phyloP scores from a whole-genome alignment of 306 rosid genomes.

The Citrullus colocynthis region DNA sequence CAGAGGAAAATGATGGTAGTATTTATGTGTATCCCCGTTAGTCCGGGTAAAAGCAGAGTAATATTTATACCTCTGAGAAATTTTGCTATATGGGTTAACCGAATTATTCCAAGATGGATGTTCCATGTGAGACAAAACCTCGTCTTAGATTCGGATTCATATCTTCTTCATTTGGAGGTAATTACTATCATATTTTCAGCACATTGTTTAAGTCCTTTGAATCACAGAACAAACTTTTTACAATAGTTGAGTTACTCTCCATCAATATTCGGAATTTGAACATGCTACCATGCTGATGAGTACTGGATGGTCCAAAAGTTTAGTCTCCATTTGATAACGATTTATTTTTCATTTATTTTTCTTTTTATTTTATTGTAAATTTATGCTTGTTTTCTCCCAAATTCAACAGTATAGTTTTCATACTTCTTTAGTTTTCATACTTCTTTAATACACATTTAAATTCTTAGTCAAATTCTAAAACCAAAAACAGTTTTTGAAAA shows the following conservation, averaged over 20 bases:
- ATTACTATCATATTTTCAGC: neutral
- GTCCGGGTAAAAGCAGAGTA: slow-evolving; percentile 91
- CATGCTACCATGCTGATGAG: neutral
- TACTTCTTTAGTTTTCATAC: too few species aligned
- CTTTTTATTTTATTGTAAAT: too few species aligned
- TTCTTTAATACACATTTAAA: too few species aligned
- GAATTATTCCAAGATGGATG: slow-evolving; percentile 77
- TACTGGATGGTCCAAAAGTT: neutral
- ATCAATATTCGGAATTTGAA: neutral
- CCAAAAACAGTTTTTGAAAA: too few species aligned
- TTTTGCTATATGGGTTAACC: slow-evolving; percentile 56
- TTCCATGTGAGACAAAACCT: slow-evolving; percentile 78
- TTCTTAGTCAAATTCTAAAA: too few species aligned
- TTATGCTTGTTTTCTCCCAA: too few species aligned
- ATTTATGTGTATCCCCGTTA: slow-evolving; percentile 72
- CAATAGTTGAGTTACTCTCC: neutral
- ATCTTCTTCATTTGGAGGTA: slow-evolving; percentile 93
- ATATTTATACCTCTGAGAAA: slow-evolving; percentile 89
- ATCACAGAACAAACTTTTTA: neutral
- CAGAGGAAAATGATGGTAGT: slow-evolving; percentile 23
- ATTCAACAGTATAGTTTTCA: too few species aligned
- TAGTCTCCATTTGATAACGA: neutral
- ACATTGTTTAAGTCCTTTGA: neutral
- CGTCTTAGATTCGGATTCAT: slow-evolving; percentile 82
- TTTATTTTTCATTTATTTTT: too few species aligned